Conservation (phyloP, 768 basidiomycete species). For the Boletus barrowsii region DNA sequence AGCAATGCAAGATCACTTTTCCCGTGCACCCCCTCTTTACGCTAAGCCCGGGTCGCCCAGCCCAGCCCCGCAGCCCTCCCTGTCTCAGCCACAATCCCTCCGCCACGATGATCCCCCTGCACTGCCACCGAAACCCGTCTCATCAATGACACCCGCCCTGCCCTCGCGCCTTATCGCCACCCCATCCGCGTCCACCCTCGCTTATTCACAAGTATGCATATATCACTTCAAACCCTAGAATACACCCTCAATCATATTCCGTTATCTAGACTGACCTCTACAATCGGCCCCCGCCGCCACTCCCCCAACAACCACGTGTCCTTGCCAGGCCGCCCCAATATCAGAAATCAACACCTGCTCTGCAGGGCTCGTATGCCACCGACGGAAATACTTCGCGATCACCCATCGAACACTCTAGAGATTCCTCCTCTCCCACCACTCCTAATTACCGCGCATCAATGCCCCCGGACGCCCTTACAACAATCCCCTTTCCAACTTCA, state of each 20-base stretch:
- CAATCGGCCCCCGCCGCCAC: conserved; percentile 38
- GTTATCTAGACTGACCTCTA: conserved; percentile 22
- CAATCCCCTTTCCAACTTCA: conserved; percentile 24
- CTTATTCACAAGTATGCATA: conserved; percentile 21
- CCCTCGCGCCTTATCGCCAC: conserved; percentile 18
- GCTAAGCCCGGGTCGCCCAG: conserved; percentile 59
- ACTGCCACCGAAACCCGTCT: conserved; percentile 38
- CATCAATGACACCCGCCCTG: conserved; percentile 8
- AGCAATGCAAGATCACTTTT: conserved; percentile 80
- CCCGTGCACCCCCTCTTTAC: conserved; percentile 83
- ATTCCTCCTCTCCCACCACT: conserved; percentile 18
- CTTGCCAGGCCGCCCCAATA: conserved; percentile 27
- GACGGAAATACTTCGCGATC: conserved; percentile 20
- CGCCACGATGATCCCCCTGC: conserved; percentile 33
- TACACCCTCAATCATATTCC: not conserved
- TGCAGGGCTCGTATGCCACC: conserved; percentile 12
- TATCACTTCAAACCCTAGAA: not conserved
- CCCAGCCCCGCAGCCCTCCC: conserved; percentile 20
- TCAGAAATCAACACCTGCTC: conserved; percentile 21
- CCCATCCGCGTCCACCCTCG: conserved; percentile 4
- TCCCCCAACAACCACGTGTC: conserved; percentile 23
- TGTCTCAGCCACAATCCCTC: conserved; percentile 12
- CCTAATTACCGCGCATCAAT: conserved; percentile 28
- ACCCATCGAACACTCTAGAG: conserved; percentile 19
- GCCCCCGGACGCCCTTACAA: conserved; percentile 29